Base-by-base conservation (phyloP, 2,329 filamentous ascomycete genomes). In the Penicillium brasilianum region DNA sequence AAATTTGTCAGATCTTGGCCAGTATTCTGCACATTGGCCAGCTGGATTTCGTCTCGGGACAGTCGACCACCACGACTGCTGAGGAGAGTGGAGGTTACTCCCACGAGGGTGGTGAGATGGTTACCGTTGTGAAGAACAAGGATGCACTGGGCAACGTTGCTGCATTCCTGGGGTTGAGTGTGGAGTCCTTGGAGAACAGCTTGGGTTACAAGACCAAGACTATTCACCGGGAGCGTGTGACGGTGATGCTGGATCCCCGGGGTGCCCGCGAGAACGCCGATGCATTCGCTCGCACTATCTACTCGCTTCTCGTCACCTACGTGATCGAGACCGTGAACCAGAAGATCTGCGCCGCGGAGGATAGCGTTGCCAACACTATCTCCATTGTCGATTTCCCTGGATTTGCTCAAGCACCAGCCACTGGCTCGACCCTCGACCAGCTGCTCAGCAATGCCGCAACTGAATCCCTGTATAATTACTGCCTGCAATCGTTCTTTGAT, bases 31-130 rank as follows among this genome's bases (percentile, higher is more conserved):
- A 99, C 76, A 93, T 99, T 68, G 95, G 95, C 30, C 95, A 99
- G 80, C 87, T 99, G 2, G 95, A 99, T 70, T 99, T 99, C 68
- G 88, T 90, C 74, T 93, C 87, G 0, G 89, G 90, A 2, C 89
- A 91, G 69, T 87, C 89, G 67, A 98, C 95, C 0, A 89, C 89
- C 2, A 89, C 87, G 0, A 87, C 87, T 1, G 92, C 87, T 1
- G 93, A 97, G 69, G 95, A 99, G 71, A 98, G 94, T 68, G 95
- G 95, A 58, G 94, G 94, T 20, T 98, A 95, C 78, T 97, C 95
- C 0, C 93, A 97, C 73, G 95, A 99, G 77, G 95, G 95, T 66
- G 92, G 89, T 44, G 91, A 95, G 72, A 91, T 86, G 0, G 83
- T 93, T 30, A 98, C 95, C 0, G 86, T 89, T 2, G 94, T 97